Evolutionary conservation across 108 stramenopile species (phyloP).

Genomic region (Skeletonema tropicum): DNA sequence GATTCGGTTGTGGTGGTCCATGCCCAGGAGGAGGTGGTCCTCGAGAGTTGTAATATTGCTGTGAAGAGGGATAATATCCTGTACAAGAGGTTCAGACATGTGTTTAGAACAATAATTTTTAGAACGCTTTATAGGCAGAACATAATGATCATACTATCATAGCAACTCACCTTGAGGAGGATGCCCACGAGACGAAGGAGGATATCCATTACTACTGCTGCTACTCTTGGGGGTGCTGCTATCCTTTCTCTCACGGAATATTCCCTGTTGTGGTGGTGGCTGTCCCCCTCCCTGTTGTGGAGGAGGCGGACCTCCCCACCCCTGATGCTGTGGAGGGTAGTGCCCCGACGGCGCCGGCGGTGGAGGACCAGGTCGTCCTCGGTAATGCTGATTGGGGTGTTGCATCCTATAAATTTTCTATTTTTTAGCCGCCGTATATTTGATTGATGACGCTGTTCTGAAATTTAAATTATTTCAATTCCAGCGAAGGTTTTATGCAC

Average conservation of each 20-base stretch:
- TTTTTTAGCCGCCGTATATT: too few relatives aligned
- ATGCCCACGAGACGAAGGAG: background rate
- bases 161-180: background rate
- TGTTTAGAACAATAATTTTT: too few relatives aligned
- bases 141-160: background rate
- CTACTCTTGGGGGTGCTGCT: background rate
- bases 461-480: background rate
- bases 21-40: conserved; percentile 8
- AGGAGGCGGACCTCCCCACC: conserved; percentile 3
- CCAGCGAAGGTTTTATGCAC: background rate
- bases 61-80: conserved; percentile 7
- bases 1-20: conserved; percentile 9
- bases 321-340: background rate
- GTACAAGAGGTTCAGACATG: background rate
- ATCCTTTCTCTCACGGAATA: conserved; percentile 5
- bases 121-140: background rate
- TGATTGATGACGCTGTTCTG: too few relatives aligned
- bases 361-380: background rate
- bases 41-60: conserved; percentile 10
- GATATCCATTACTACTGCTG: background rate
- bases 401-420: background rate
- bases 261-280: background rate
- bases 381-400: conserved; percentile 5
- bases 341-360: background rate
- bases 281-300: background rate